Evolutionary conservation across 306 rosid species (phyloP), one percentile per base, ranked within the genome.

Genomic region (Prunus mira): DNA sequence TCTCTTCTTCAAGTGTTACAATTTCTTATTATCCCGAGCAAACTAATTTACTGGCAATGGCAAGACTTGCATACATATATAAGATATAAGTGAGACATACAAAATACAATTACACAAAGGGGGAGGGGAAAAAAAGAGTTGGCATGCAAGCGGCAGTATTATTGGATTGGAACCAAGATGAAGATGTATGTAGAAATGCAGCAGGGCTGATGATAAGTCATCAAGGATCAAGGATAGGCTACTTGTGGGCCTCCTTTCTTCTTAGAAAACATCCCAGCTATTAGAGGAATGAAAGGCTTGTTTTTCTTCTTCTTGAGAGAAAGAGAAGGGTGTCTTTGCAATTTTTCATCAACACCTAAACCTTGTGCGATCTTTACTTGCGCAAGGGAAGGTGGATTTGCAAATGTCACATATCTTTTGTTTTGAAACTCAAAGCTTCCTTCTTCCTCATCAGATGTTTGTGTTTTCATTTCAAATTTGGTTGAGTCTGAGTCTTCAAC

Each of bases 391-490:
- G 98, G 91, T 0, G 93, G 89, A 78, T 92, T 88, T 12, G 96
- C 97, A 73, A 91, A 91, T 0, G 97, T 91, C 73, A 95, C 97
- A 15, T 92, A 95, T 79, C 95, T 85, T 80, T 89, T 92, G 90
- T 92, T 95, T 50, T 95, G 97, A 38, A 92, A 92, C 63, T 92
- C 97, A 79, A 78, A 14, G 3, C 38, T 73, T 72, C 55, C 77
- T 25, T 64, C 88, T 46, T 79, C 82, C 14, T 73, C 77, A 13
- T 76, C 65, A 41, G 74, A 22, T 9, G 80, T 74, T 0, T 55
- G 85, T 64, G 80, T 78, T 38, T 80, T 85, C 27, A 43, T 76
- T 3, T 73, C 85, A 38, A 88, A 79, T 41, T 78, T 87, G 18
- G 82, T 78, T 0, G 90, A 58, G 15, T 83, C 86, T 32, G 90